phyloP scores from a whole-genome alignment of 148 eudicot genomes.

The Amaranthus cruentus region DNA sequence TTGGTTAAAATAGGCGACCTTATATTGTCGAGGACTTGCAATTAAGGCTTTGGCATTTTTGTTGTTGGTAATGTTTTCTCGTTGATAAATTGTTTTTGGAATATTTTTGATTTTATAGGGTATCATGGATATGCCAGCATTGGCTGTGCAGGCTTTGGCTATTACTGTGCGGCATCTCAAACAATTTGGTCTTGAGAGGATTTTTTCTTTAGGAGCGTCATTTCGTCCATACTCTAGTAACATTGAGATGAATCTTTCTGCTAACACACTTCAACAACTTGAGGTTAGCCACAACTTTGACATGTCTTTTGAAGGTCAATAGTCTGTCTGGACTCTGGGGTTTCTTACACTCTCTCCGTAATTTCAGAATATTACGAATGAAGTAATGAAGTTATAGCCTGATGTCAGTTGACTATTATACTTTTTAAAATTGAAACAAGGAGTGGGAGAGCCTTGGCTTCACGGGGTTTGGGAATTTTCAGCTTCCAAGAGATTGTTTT shows the following conservation, averaged over 20 bases:
- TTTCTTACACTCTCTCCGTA: not conserved
- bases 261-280: slow-evolving; percentile 86
- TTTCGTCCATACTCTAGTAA: slow-evolving; percentile 67
- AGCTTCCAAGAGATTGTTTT: too few species aligned
- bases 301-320: not conserved
- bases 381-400: not conserved
- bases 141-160: slow-evolving; percentile 75
- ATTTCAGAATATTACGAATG: not conserved
- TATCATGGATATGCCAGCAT: slow-evolving; percentile 69
- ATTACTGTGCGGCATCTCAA: slow-evolving; percentile 65
- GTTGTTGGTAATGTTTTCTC: not conserved
- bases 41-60: too few species aligned
- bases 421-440: not conserved
- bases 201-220: slow-evolving; percentile 70
- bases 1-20: too few species aligned
- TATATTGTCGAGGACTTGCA: too few species aligned
- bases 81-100: not conserved
- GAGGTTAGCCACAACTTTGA: slow-evolving; percentile 48
- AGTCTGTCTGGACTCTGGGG: not conserved
- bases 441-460: not conserved
- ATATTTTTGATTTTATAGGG: slow-evolving; percentile 34
- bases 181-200: slow-evolving; percentile 87
- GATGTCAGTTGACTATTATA: not conserved
- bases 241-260: slow-evolving; percentile 83
- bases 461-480: not conserved